Conservation (phyloP, 1,284 basidiomycete species). For the Fomitopsis pinicola region DNA sequence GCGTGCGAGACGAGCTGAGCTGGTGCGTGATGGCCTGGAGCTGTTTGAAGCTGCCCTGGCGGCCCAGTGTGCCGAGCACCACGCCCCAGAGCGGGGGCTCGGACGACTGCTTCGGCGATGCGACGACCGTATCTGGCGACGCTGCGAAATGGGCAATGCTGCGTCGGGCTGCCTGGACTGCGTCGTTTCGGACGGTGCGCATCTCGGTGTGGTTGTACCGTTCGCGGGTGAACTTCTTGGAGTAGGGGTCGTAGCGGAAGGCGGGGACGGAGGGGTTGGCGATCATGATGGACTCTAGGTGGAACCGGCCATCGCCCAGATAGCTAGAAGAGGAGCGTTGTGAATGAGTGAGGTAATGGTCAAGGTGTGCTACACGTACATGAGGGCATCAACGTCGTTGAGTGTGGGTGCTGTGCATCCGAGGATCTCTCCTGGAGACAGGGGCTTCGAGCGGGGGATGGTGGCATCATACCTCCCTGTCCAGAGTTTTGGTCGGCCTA, state of each 20-base stretch:
- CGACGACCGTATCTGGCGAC: conserved; percentile 3
- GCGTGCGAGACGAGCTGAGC: conserved; percentile 44
- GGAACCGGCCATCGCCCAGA: conserved; percentile 97
- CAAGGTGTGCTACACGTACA: conserved; percentile 48
- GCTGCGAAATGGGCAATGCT: conserved; percentile 43
- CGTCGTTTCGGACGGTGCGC: conserved; percentile 72
- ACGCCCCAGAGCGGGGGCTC: conserved; percentile 75
- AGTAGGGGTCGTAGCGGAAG: conserved; percentile 98
- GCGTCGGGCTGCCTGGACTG: conserved; percentile 69
- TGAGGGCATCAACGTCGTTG: conserved; percentile 75
- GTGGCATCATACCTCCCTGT: conserved; percentile 70
- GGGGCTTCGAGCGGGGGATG: conserved; percentile 89
- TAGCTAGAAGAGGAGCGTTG: conserved; percentile 54
- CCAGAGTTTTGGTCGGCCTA: conserved; percentile 35
- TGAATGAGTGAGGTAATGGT: conserved; percentile 1
- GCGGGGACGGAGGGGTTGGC: conserved; percentile 95
- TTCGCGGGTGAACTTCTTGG: conserved; percentile 94
- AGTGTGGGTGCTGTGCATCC: conserved; percentile 95
- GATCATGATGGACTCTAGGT: conserved; percentile 99
- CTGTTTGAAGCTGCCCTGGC: conserved; percentile 92
- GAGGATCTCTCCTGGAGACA: conserved; percentile 95
- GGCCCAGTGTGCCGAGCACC: conserved; percentile 91
- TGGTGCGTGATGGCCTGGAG: conserved; percentile 80
- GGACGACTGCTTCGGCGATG: conserved; percentile 2
- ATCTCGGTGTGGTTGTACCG: conserved; percentile 90